Conservation (phyloP, 2,329 filamentous ascomycete genomes). For the Hymenoscyphus scutula region DNA sequence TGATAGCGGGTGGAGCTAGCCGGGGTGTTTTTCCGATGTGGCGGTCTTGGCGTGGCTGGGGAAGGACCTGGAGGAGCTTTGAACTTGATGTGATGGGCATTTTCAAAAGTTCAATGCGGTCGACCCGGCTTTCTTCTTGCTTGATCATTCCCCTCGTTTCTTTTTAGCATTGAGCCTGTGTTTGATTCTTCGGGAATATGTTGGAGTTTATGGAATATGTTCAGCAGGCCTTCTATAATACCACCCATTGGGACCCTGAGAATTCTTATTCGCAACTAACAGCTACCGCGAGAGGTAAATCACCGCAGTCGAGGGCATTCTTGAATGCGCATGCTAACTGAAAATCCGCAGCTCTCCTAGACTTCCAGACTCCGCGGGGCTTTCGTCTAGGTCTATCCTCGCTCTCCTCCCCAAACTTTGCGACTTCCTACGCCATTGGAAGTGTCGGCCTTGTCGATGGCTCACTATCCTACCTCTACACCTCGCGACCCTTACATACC, state of each 20-base stretch:
- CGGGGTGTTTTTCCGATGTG: neutral
- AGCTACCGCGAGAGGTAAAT: conserved; percentile 72
- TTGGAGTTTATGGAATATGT: conserved; percentile 98
- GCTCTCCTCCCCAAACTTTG: conserved; percentile 87
- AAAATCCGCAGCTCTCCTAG: conserved; percentile 65
- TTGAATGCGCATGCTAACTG: conserved; percentile 3
- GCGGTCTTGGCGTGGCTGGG: neutral
- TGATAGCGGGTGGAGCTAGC: conserved; percentile 21
- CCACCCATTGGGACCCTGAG: conserved; percentile 85
- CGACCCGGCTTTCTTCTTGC: neutral
- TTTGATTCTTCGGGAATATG: conserved; percentile 50
- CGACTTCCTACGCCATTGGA: conserved; percentile 88
- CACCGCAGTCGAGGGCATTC: neutral
- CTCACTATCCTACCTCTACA: conserved; percentile 96
- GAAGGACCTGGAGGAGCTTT: neutral
- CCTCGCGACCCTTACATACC: conserved; percentile 71
- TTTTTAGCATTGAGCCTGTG: neutral
- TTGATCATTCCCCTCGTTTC: neutral
- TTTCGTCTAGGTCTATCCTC: conserved; percentile 86
- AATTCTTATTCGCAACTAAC: conserved; percentile 89
- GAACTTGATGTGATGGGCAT: neutral
- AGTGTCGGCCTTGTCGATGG: conserved; percentile 90
- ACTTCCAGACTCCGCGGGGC: conserved; percentile 82
- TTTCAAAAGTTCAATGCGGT: neutral
- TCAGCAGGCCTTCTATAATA: conserved; percentile 83